Conservation (phyloP, 73 alveolate genomes). For the Paramecium primaurelia region DNA sequence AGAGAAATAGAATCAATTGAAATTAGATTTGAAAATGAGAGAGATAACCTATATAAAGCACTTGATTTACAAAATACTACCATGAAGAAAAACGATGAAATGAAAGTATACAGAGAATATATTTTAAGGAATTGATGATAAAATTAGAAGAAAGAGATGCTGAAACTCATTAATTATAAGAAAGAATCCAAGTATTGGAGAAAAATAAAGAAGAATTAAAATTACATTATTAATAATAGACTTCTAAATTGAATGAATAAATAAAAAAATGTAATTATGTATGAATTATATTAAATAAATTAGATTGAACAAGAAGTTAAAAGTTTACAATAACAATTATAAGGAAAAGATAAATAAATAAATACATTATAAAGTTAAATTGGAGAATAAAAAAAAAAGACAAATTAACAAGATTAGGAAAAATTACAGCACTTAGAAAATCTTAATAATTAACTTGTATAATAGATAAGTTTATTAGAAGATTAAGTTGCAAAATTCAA, state of each 20-base stretch:
- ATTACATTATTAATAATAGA: background rate
- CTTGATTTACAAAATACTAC: background rate
- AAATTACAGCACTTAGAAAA: background rate
- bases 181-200: background rate
- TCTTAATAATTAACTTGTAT: background rate
- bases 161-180: background rate
- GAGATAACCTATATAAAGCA: background rate
- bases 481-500: background rate
- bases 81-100: background rate
- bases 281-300: background rate
- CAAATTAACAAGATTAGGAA: background rate
- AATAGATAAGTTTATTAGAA: background rate
- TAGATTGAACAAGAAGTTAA: background rate
- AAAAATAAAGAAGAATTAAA: background rate
- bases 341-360: background rate
- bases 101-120: background rate
- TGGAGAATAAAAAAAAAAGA: background rate
- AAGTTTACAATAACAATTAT: background rate
- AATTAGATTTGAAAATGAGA: slow-evolving; percentile 33
- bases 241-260: background rate
- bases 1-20: slow-evolving; percentile 9
- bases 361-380: background rate
- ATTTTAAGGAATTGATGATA: background rate
- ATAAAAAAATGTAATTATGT: background rate
- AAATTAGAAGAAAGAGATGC: background rate